Evolutionary conservation across 805 yeast genomes (phyloP), one percentile per base, ranked within the genome.

Genomic region (Sungouiozyma intestinalis): DNA sequence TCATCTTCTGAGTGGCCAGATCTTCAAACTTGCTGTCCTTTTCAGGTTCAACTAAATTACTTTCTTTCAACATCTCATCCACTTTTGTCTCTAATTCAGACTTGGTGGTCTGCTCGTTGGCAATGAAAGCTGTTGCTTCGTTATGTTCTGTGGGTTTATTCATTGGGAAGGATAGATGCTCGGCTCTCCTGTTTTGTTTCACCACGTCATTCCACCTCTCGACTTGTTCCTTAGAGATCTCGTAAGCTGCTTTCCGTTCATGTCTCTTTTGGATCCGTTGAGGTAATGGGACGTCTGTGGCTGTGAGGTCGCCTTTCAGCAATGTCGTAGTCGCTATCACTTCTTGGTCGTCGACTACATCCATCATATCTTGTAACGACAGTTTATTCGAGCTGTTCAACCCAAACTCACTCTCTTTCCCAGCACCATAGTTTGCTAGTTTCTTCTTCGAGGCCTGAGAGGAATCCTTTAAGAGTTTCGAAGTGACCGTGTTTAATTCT

Each of bases 211-310:
- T 75, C 97, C 98, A 92, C 62, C 81, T 83, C 45, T 77, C 72
- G 4, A 90, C 84, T 57, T 92, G 95, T 35, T 81, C 82, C 51
- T 81, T 86, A 36, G 96, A 78, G 29, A 92, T 74, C 44, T 85
- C 94, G 59, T 84, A 88, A 0, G 98, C 97, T 2, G 90, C 97
- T 44, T 71, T 73, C 57, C 97, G 74, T 52, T 88, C 95, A 50
- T 81, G 74, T 57, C 92, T 77, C 52, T 84, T 76, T 62, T 87
- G 94, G 42, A 90, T 79, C 50, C 94, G 76, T 53, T 77, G 76
- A 1, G 97, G 95, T 42, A 87, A 69, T 2, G 97, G 97, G 11
- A 86, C 79, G 0, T 81, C 74, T 39, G 86, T 64, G 1, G 90
- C 71, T 16, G 64, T 58, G 24, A 66, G 62, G 33, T 63, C 64